Conservation (phyloP, 192 early-diverging fungal species). For the Allomyces arbusculus region DNA sequence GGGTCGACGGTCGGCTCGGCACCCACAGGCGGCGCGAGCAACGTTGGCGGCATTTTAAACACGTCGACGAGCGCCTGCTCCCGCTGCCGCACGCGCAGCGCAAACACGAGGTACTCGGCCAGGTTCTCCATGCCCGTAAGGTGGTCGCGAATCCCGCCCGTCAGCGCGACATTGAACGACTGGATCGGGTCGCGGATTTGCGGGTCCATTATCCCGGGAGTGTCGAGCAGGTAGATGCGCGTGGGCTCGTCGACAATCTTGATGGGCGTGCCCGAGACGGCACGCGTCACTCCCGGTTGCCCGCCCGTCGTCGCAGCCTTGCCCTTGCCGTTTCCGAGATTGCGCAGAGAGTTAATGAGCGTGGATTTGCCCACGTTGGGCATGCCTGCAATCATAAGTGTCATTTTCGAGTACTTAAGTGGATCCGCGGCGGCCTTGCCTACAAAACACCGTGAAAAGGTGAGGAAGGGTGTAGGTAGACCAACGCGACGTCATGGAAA, state of each 20-base stretch:
- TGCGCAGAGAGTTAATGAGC: conserved; percentile 72
- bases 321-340: conserved; percentile 41
- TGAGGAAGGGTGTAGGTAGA: conserved; percentile 4
- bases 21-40: neutral
- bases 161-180: conserved; percentile 75
- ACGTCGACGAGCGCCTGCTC: neutral
- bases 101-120: conserved; percentile 76
- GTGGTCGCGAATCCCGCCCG: conserved; percentile 71
- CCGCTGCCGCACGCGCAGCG: conserved; percentile 33
- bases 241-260: conserved; percentile 75
- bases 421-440: neutral
- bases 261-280: conserved; percentile 34
- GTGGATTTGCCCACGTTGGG: conserved; percentile 95
- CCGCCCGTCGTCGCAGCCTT: conserved; percentile 72
- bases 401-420: conserved; percentile 10
- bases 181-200: conserved; percentile 58
- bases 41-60: neutral
- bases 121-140: conserved; percentile 60
- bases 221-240: conserved; percentile 72
- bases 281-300: conserved; percentile 66
- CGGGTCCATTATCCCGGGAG: conserved; percentile 82
- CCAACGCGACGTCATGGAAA: conserved; percentile 39
- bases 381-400: conserved; percentile 74
- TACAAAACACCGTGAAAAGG: neutral
- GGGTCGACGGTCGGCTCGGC: conserved; percentile 19